Evolutionary conservation across 2,329 filamentous ascomycete genomes (phyloP).

Genomic region (Plenodomus tracheiphilus): DNA sequence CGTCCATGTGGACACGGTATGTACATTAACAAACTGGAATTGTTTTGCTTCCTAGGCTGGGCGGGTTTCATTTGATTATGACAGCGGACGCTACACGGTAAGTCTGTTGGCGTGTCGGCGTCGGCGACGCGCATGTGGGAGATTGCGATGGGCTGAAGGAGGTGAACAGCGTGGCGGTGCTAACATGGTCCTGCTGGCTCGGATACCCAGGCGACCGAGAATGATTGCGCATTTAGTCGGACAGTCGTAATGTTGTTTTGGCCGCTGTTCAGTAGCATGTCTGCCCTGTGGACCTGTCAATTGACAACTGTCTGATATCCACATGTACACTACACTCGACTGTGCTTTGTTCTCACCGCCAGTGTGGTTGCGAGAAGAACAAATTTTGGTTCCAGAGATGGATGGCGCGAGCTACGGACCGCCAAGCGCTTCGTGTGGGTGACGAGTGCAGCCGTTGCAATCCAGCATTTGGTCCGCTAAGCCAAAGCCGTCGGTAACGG

Average conservation of each 20-base stretch:
- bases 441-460: constrained; percentile 6
- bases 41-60: neutral
- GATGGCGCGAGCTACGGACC: neutral
- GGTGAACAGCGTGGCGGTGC: neutral
- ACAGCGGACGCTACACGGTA: neutral
- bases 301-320: too few species aligned
- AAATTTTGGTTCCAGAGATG: neutral
- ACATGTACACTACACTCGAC: neutral
- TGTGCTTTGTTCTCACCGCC: neutral
- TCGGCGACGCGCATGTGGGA: neutral
- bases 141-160: neutral
- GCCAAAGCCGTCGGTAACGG: neutral
- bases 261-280: neutral
- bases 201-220: too few species aligned
- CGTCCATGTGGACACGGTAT: neutral
- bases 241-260: neutral
- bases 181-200: neutral
- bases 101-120: neutral
- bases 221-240: neutral
- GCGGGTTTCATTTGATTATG: neutral
- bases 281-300: neutral
- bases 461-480: neutral
- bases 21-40: neutral
- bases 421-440: neutral
- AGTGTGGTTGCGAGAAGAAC: neutral